Conservation (phyloP, 208 protist genomes). For the Trypanosoma cruzi region DNA sequence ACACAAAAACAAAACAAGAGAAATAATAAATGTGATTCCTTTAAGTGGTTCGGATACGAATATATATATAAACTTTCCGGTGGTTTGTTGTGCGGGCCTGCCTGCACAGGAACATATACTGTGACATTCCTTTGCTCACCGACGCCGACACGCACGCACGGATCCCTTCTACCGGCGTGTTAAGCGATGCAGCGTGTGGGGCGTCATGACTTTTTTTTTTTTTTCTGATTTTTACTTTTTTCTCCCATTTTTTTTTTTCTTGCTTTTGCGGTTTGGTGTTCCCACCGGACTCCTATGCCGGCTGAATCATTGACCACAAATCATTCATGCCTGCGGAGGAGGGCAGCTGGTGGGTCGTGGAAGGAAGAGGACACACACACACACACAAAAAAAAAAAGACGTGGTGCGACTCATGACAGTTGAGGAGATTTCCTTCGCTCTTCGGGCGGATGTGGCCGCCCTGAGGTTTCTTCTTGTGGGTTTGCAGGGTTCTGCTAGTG, state of each 20-base stretch:
- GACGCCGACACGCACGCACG: not conserved
- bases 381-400: not conserved
- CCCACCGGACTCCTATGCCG: not conserved
- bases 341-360: not conserved
- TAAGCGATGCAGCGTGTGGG: not conserved
- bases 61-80: not conserved
- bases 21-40: not conserved
- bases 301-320: not conserved
- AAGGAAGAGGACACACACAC: not conserved
- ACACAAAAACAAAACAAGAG: constrained; percentile 14
- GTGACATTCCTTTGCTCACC: not conserved
- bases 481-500: not conserved
- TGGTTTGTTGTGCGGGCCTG: not conserved
- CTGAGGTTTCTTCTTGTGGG: not conserved
- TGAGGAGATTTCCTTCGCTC: constrained; percentile 1
- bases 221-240: not conserved
- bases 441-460: constrained; percentile 9
- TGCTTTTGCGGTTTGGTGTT: not conserved
- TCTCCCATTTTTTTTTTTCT: not conserved
- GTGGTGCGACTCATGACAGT: not conserved
- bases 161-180: not conserved
- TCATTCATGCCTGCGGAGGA: not conserved
- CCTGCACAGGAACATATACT: not conserved
- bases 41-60: not conserved
- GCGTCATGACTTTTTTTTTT: not conserved